Conservation (phyloP, 2,329 filamentous ascomycete species). For the Clathrospora elynae region DNA sequence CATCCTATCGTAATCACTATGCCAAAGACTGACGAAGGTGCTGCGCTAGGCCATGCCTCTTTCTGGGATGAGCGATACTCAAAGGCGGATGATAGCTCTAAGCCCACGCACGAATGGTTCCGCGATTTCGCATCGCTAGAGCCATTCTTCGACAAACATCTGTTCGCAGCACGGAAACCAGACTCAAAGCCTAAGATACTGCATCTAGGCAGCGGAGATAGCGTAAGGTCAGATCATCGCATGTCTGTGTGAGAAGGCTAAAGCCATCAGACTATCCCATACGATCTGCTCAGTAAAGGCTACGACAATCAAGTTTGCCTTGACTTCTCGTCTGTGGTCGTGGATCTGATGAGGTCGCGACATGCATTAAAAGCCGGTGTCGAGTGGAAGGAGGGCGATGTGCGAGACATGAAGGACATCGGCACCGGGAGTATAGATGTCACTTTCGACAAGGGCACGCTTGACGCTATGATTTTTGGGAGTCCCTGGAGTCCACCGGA, state of each 20-base stretch:
- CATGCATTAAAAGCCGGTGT: constrained; percentile 51
- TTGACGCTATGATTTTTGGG: constrained; percentile 63
- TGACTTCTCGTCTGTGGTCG: constrained; percentile 62
- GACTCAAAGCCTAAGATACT: constrained; percentile 53
- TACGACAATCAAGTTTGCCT: constrained; percentile 60
- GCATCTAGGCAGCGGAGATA: constrained; percentile 64
- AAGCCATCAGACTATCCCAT: constrained; percentile 56
- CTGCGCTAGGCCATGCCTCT: constrained; percentile 13
- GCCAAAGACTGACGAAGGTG: constrained; percentile 14
- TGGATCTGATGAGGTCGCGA: constrained; percentile 58
- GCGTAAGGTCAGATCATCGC: constrained; percentile 46
- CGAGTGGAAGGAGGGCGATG: constrained; percentile 58
- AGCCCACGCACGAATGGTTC: constrained; percentile 61
- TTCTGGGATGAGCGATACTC: constrained; percentile 61
- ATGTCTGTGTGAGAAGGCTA: background rate
- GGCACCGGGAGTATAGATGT: constrained; percentile 55
- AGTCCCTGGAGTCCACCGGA: constrained; percentile 60
- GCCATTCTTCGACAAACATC: constrained; percentile 53
- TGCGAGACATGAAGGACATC: constrained; percentile 56
- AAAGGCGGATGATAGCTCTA: constrained; percentile 38
- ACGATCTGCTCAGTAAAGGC: constrained; percentile 54
- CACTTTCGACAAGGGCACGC: constrained; percentile 63
- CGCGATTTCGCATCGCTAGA: constrained; percentile 56
- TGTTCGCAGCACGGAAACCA: constrained; percentile 47
- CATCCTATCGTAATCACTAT: too few species aligned